phyloP scores from a whole-genome alignment of 1,139 yeast genomes.

The Taiozyma sp. region DNA sequence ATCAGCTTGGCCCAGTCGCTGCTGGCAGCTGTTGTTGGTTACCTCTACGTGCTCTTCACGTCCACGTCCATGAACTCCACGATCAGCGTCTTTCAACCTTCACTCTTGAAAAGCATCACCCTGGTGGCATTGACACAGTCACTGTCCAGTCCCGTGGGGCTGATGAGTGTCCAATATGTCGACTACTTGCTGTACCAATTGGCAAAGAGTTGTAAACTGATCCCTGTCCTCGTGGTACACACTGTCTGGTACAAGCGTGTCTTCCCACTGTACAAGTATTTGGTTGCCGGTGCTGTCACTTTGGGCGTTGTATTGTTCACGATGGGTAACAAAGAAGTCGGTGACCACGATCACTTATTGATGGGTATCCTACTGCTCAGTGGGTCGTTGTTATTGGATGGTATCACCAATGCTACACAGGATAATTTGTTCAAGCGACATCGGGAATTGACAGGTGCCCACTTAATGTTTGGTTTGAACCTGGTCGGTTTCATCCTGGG shows the following conservation, averaged over 20 bases:
- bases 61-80: not conserved
- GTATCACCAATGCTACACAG: conserved; percentile 89
- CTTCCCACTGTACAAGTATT: conserved; percentile 73
- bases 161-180: conserved; percentile 72
- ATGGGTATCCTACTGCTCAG: conserved; percentile 59
- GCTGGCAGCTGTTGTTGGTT: conserved; percentile 69
- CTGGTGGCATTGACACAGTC: conserved; percentile 77
- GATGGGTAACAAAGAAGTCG: conserved; percentile 26
- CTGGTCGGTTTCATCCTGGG: conserved; percentile 37
- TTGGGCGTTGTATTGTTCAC: conserved; percentile 81
- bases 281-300: conserved; percentile 74
- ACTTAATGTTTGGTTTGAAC: conserved; percentile 82
- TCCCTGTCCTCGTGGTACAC: conserved; percentile 89
- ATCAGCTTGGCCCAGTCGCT: conserved; percentile 71
- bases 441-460: conserved; percentile 64
- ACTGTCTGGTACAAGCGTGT: conserved; percentile 62
- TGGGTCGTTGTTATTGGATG: conserved; percentile 75
- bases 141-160: conserved; percentile 75
- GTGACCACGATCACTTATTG: conserved; percentile 28
- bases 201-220: conserved; percentile 89
- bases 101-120: conserved; percentile 38
- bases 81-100: conserved; percentile 20
- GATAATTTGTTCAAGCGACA: conserved; percentile 66
- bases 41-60: conserved; percentile 41
- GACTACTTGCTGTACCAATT: conserved; percentile 81